These are phyloP conservation scores for Tympanopsis confertula DNA, from an alignment of 2,329 filamentous ascomycete species.

Conservation along the genomic window DNA sequence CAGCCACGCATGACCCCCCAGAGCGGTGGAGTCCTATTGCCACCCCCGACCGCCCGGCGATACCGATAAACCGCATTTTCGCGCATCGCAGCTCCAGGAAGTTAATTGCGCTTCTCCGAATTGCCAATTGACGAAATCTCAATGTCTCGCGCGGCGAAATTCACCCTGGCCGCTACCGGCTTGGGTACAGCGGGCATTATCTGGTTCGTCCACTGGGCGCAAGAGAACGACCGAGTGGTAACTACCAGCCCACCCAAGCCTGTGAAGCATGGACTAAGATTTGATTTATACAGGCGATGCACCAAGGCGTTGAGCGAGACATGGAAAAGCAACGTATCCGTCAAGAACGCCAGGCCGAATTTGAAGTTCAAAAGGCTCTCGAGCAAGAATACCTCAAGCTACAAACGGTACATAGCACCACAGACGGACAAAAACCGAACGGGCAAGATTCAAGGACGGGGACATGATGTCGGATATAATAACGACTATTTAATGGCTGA, in stretches of 20 bases:
- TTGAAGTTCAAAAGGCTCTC: slow-evolving; percentile 76
- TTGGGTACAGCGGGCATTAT: slow-evolving; percentile 68
- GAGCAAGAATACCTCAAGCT: slow-evolving; percentile 85
- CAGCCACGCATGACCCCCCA: background rate
- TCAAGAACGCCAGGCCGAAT: slow-evolving; percentile 81
- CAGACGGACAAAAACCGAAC: slow-evolving; percentile 3
- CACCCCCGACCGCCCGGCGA: background rate
- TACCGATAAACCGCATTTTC: background rate
- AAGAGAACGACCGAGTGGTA: slow-evolving; percentile 74
- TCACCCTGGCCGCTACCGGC: slow-evolving; percentile 70
- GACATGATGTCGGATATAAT: background rate
- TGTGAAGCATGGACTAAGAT: slow-evolving; percentile 2
- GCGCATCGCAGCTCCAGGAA: background rate
- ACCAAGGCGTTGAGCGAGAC: slow-evolving; percentile 83
- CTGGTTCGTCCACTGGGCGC: slow-evolving; percentile 77
- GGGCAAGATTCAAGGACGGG: background rate
- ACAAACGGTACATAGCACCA: slow-evolving; percentile 58
- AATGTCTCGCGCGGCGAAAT: slow-evolving; percentile 86
- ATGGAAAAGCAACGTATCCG: slow-evolving; percentile 89
- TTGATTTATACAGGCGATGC: slow-evolving; percentile 62
- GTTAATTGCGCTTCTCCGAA: too few relatives aligned
- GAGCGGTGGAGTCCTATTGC: background rate
- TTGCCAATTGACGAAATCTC: slow-evolving; percentile 3
- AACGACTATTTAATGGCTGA: too few relatives aligned
- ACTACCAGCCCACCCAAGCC: slow-evolving; percentile 6